These are phyloP conservation scores for Podosphaera xanthii DNA, from an alignment of 2,329 filamentous ascomycete genomes.

Conservation along the genomic window DNA sequence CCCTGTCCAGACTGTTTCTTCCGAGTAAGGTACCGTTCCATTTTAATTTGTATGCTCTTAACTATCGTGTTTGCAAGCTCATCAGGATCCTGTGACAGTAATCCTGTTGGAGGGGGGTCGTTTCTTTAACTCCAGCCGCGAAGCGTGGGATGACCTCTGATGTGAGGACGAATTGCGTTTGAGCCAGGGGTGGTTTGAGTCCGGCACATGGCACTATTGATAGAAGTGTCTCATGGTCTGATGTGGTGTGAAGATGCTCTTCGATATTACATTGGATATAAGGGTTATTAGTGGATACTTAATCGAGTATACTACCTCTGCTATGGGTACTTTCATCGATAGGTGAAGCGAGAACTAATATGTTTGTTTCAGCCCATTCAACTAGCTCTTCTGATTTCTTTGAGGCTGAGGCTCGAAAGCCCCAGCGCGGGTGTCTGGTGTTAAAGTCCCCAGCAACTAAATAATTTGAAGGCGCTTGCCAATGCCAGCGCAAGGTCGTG, in stretches of 20 bases:
- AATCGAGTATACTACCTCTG: background rate
- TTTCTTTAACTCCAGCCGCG: background rate
- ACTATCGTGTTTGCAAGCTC: background rate
- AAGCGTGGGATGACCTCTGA: background rate
- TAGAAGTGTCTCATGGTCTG: background rate
- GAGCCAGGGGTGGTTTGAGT: background rate
- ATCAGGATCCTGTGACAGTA: background rate
- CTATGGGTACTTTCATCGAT: background rate
- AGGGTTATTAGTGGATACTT: background rate
- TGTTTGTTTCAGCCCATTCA: background rate
- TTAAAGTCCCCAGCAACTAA: background rate
- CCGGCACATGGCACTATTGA: background rate
- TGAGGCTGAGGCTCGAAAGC: background rate
- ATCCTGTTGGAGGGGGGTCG: too few relatives aligned
- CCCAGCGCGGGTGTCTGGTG: background rate
- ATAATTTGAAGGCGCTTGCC: background rate
- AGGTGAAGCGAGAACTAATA: background rate
- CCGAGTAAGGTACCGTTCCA: background rate
- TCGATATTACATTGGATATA: background rate
- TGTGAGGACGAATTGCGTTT: background rate
- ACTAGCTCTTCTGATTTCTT: background rate
- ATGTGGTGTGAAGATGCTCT: background rate
- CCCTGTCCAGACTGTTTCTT: background rate
- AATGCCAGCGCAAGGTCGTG: background rate
- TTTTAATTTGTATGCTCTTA: background rate